These are phyloP conservation scores for Globisporangium emineosum DNA, from an alignment of 352 stramenopile species.

Conservation along the genomic window DNA sequence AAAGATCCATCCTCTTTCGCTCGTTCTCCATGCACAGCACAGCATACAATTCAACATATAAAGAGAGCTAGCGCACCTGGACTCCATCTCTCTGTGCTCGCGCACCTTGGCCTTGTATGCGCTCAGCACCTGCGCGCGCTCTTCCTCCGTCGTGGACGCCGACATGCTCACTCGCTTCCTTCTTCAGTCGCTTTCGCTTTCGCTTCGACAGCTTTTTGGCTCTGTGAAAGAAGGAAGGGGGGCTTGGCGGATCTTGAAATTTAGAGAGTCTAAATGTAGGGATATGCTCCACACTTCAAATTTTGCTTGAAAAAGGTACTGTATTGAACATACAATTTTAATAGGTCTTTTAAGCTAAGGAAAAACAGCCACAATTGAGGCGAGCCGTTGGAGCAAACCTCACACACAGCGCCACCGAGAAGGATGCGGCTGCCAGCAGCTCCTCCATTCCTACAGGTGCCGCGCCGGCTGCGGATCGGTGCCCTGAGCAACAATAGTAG, in stretches of 20 bases:
- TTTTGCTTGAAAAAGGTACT: neutral
- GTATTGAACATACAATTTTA: neutral
- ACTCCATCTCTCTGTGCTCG: slow-evolving; percentile 96
- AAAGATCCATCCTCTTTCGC: slow-evolving; percentile 1
- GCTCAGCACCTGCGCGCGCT: slow-evolving; percentile 92
- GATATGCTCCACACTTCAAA: slow-evolving; percentile 4
- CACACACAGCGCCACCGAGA: neutral
- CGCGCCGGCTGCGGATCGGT: neutral
- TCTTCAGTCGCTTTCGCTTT: slow-evolving; percentile 4
- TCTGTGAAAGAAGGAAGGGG: slow-evolving; percentile 3
- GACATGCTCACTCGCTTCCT: slow-evolving; percentile 42
- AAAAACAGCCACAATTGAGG: neutral
- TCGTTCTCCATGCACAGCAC: neutral
- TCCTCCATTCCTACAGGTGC: neutral
- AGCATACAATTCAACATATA: too few relatives aligned
- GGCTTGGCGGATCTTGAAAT: slow-evolving; percentile 4
- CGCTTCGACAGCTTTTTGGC: neutral
- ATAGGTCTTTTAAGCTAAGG: neutral
- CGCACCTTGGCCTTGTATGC: slow-evolving; percentile 96
- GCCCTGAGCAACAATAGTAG: neutral
- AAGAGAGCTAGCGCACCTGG: slow-evolving; percentile 44
- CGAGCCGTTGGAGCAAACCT: slow-evolving; percentile 3
- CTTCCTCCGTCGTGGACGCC: slow-evolving; percentile 65
- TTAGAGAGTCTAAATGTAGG: neutral
- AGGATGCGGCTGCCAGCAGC: slow-evolving; percentile 8